Evolutionary conservation across 139 green algal genomes (phyloP).

Genomic region (Yamagishiella unicocca): DNA sequence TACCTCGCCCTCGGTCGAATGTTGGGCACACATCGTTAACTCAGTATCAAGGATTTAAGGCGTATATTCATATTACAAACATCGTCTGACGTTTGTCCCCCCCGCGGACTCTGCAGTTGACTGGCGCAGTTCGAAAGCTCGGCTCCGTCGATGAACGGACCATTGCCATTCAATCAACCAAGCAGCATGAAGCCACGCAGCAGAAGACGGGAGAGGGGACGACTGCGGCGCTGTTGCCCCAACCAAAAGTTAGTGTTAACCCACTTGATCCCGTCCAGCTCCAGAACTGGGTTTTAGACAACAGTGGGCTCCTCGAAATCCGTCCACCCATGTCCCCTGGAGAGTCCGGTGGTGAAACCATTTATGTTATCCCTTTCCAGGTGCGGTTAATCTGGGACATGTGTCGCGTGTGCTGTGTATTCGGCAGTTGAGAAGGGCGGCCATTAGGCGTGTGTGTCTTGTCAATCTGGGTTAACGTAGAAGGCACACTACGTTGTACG

Average conservation of each 20-base stretch:
- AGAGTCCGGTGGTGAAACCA: conserved; percentile 14
- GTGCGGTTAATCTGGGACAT: too few relatives aligned
- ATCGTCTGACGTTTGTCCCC: too few relatives aligned
- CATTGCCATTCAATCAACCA: neutral
- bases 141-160: neutral
- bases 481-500: too few relatives aligned
- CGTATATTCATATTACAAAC: too few relatives aligned
- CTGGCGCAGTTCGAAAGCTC: neutral
- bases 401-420: too few relatives aligned
- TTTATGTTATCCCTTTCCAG: conserved; percentile 57
- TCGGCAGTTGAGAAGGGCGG: too few relatives aligned
- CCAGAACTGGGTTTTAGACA: conserved; percentile 48
- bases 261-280: conserved; percentile 54
- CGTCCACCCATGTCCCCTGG: conserved; percentile 48
- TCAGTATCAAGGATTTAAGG: too few relatives aligned
- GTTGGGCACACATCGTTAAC: too few relatives aligned
- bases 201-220: neutral
- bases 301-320: conserved; percentile 41
- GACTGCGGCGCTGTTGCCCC: neutral
- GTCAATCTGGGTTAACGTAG: too few relatives aligned
- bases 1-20: too few relatives aligned
- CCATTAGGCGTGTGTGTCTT: too few relatives aligned
- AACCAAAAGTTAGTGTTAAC: conserved; percentile 27
- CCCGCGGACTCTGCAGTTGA: neutral
- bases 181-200: neutral